Evolutionary conservation across 768 basidiomycete species (phyloP).

Genomic region (Hirschioporus abietinus): DNA sequence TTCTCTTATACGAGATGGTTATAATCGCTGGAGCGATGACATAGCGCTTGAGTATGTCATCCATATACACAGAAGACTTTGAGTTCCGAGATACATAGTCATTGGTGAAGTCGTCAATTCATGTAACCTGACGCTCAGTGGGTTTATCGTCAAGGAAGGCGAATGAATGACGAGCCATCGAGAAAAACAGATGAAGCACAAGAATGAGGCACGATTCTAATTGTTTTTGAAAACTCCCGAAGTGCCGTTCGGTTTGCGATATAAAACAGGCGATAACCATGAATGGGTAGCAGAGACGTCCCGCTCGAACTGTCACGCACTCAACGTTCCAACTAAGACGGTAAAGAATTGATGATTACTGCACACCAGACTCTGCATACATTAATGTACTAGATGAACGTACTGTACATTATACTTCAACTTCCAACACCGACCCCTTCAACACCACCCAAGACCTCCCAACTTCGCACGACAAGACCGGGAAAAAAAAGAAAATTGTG

Average conservation of each 20-base stretch:
- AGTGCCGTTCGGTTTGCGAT: not conserved
- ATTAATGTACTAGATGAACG: not conserved
- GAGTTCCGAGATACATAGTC: too few relatives aligned
- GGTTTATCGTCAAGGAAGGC: too few relatives aligned
- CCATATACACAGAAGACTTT: too few relatives aligned
- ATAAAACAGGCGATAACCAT: not conserved
- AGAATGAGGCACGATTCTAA: not conserved
- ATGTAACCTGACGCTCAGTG: too few relatives aligned
- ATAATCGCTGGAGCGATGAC: too few relatives aligned
- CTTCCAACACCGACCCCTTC: not conserved
- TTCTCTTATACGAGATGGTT: too few relatives aligned
- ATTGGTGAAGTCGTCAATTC: too few relatives aligned
- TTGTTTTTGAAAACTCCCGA: not conserved
- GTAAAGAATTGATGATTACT: not conserved
- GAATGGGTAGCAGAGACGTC: not conserved
- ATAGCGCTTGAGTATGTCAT: too few relatives aligned
- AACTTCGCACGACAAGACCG: not conserved
- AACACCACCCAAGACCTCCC: not conserved
- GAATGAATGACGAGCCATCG: too few relatives aligned
- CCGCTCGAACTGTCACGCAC: not conserved
- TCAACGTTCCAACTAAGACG: not conserved
- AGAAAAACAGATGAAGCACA: too few relatives aligned
- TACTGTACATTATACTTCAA: not conserved
- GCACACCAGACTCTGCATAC: not conserved
- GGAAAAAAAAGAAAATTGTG: conserved; percentile 15